phyloP scores from a whole-genome alignment of 192 early-diverging fungal species.

The Linnemannia schmuckeri region DNA sequence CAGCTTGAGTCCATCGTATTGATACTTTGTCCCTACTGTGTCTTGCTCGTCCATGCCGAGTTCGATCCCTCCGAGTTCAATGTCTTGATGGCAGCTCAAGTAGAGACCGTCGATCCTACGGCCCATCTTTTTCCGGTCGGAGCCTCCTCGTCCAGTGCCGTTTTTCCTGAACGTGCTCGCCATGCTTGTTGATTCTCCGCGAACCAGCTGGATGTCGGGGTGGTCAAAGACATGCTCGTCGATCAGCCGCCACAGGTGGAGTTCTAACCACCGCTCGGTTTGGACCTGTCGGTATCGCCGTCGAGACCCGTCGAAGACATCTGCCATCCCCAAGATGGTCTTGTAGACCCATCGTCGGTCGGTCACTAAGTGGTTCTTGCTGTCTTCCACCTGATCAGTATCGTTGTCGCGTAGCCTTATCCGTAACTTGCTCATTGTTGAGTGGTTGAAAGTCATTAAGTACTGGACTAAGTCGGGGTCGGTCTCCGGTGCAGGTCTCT shows the following conservation, averaged over 20 bases:
- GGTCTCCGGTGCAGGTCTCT: not conserved
- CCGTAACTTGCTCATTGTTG: not conserved
- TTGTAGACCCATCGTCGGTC: not conserved
- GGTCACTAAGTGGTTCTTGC: not conserved
- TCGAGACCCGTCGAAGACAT: not conserved
- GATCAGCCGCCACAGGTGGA: not conserved
- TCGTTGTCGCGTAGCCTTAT: not conserved
- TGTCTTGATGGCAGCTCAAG: slow-evolving; percentile 1
- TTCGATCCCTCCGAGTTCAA: not conserved
- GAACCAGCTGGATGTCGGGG: not conserved
- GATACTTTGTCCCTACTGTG: not conserved
- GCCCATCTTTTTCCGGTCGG: not conserved
- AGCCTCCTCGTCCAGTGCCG: not conserved
- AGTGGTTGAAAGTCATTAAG: not conserved
- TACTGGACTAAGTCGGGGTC: not conserved
- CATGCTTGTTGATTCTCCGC: not conserved
- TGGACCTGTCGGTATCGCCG: not conserved
- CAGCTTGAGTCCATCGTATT: not conserved
- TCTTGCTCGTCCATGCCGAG: not conserved
- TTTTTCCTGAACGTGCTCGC: not conserved
- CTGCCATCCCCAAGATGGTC: not conserved
- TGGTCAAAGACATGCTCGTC: not conserved
- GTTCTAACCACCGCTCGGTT: not conserved
- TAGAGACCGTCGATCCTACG: not conserved
- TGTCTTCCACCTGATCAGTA: not conserved